phyloP scores from a whole-genome alignment of 306 rosid species.

The Ammopiptanthus mongolicus region DNA sequence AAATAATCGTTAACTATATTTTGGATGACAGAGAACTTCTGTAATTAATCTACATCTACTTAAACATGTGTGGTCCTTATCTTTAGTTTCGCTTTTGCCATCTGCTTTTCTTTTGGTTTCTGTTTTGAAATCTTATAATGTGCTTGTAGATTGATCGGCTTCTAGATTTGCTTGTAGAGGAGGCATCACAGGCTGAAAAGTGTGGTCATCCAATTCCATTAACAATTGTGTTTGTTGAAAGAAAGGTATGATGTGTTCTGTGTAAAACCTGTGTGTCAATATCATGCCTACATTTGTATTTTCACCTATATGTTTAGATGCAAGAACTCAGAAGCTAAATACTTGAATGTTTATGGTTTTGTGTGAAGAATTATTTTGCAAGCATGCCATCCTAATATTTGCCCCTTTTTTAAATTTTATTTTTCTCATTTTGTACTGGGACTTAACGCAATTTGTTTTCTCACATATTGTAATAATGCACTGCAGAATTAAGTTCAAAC shows the following conservation, averaged over 20 bases:
- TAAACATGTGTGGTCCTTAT: neutral
- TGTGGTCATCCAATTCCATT: conserved; percentile 65
- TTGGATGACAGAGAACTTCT: neutral
- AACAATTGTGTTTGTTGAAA: conserved; percentile 84
- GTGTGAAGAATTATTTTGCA: neutral
- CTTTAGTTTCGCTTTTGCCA: neutral
- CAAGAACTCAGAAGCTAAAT: neutral
- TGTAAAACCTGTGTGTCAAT: neutral
- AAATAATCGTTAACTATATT: neutral
- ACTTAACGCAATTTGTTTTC: neutral
- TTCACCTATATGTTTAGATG: conserved; percentile 1
- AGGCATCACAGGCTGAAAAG: conserved; percentile 65
- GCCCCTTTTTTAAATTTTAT: neutral
- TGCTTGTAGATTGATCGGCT: conserved; percentile 70
- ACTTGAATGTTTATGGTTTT: neutral
- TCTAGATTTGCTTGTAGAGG: conserved; percentile 76
- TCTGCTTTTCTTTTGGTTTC: conserved; percentile 10
- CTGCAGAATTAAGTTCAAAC: neutral
- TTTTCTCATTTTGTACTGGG: neutral
- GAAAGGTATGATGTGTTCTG: conserved; percentile 50
- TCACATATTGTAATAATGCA: neutral
- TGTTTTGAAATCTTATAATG: conserved; percentile 8
- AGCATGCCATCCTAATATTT: neutral
- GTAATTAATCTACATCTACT: neutral
- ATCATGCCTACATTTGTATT: neutral